Conservation (phyloP, 2,329 filamentous ascomycete genomes). For the Colletotrichum sublineola region DNA sequence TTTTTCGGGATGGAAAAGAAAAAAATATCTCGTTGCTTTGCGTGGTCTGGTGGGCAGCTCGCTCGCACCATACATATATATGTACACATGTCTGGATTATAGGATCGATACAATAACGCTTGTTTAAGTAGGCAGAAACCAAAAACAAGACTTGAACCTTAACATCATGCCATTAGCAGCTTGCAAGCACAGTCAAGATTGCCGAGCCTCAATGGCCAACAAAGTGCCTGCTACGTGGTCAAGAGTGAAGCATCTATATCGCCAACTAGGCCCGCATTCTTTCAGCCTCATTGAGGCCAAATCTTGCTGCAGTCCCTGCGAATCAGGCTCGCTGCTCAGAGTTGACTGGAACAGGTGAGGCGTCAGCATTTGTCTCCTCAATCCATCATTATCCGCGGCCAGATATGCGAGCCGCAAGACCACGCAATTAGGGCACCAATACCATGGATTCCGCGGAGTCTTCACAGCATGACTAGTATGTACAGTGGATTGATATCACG, state of each 20-base stretch:
- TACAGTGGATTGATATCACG: neutral
- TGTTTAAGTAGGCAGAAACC: conserved; percentile 3
- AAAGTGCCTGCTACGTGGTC: neutral
- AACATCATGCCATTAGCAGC: neutral
- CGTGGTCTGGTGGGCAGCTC: neutral
- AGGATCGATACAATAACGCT: neutral
- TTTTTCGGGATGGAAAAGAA: conserved; percentile 12
- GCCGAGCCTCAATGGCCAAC: neutral
- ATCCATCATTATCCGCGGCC: neutral
- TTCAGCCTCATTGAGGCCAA: neutral
- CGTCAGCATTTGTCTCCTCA: neutral
- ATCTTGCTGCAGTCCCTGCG: neutral
- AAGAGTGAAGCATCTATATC: neutral
- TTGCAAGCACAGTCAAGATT: neutral
- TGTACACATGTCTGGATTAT: conserved; percentile 31
- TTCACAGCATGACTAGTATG: neutral
- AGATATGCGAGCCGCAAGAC: neutral
- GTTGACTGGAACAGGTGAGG: neutral
- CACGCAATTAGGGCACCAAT: neutral
- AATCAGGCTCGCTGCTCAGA: neutral
- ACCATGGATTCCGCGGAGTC: no score
- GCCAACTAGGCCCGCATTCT: neutral
- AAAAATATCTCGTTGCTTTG: conserved; percentile 1
- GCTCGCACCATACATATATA: neutral
- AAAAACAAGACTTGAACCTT: neutral